Base-by-base conservation (phyloP, 345 rosid species). In the Citrus unshiu region DNA sequence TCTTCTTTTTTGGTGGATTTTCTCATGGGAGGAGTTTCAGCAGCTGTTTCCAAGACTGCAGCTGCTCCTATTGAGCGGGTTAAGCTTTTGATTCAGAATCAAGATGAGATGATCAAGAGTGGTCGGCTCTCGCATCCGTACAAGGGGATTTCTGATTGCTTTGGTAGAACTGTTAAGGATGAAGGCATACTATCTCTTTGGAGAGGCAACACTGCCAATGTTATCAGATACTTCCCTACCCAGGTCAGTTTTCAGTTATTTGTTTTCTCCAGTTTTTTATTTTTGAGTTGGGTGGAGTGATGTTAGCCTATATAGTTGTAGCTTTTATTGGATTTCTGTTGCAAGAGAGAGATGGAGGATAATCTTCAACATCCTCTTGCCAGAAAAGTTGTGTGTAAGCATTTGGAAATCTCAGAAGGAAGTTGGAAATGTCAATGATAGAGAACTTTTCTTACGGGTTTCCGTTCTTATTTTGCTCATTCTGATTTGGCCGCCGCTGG, bases 151-250 rank as follows among this genome's bases (percentile, higher is more conserved):
- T 7, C 62, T 37, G 90, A 89, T 61, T 89, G 91, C 86, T 89
- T 89, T 81, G 87, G 76, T 6, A 80, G 92, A 74, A 89, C 92
- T 24, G 78, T 87, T 2, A 87, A 84, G 85, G 86, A 84, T 60
- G 92, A 89, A 83, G 92, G 92, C 51, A 70, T 86, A 43, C 4
- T 87, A 54, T 1, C 92, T 81, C 88, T 89, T 54, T 89, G 90
- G 90, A 87, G 92, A 89, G 87, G 92, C 77, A 89, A 89, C 78
- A 86, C 90, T 32, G 90, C 87, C 25, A 89, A 89, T 70, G 92
- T 89, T 75, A 83, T 89, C 79, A 83, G 91, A 83, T 86, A 86
- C 70, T 88, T 88, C 68, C 90, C 91, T 9, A 86, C 89, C 56
- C 91, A 88, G 89, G 57, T 87, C 32, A 6, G 24, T 68, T 65